phyloP scores from a whole-genome alignment of 2,329 filamentous ascomycete genomes.

The Fusarium xylarioides region DNA sequence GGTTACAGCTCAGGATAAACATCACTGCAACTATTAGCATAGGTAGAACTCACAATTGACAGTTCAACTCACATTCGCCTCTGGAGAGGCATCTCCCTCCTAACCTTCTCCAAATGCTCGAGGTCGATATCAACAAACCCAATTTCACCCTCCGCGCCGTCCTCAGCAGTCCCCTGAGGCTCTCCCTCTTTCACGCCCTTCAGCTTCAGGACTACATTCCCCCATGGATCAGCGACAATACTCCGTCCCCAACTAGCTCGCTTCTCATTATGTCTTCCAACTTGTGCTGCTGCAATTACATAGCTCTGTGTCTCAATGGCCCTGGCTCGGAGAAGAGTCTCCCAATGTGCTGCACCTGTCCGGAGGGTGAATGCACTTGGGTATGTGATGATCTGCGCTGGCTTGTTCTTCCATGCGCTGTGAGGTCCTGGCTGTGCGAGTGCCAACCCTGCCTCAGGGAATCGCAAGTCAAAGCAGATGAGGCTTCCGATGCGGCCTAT shows the following conservation, averaged over 20 bases:
- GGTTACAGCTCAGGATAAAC: constrained; percentile 37
- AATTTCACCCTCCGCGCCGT: constrained; percentile 56
- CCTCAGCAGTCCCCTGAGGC: constrained; percentile 40
- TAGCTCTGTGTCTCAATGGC: constrained; percentile 92
- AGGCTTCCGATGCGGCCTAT: constrained; percentile 80
- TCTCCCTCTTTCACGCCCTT: constrained; percentile 60
- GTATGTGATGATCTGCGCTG: constrained; percentile 82
- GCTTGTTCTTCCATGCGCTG: constrained; percentile 45
- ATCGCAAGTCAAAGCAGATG: constrained; percentile 93
- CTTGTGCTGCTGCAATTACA: constrained; percentile 85
- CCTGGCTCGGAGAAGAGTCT: constrained; percentile 77
- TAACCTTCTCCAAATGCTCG: constrained; percentile 56
- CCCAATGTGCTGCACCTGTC: constrained; percentile 89
- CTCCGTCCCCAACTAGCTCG: constrained; percentile 86
- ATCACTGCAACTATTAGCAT: constrained; percentile 27
- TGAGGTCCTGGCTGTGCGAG: constrained; percentile 59
- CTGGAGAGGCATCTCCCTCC: constrained; percentile 62
- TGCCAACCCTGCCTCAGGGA: constrained; percentile 77
- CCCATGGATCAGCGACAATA: constrained; percentile 89
- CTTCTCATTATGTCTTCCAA: constrained; percentile 76
- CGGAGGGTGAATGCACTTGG: constrained; percentile 91
- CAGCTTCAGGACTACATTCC: constrained; percentile 73
- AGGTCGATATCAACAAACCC: constrained; percentile 66
- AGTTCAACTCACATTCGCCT: constrained; percentile 59
- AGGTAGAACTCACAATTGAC: background rate